Conservation (phyloP, 495 filamentous ascomycete species). For the Bacidia gigantensis region DNA sequence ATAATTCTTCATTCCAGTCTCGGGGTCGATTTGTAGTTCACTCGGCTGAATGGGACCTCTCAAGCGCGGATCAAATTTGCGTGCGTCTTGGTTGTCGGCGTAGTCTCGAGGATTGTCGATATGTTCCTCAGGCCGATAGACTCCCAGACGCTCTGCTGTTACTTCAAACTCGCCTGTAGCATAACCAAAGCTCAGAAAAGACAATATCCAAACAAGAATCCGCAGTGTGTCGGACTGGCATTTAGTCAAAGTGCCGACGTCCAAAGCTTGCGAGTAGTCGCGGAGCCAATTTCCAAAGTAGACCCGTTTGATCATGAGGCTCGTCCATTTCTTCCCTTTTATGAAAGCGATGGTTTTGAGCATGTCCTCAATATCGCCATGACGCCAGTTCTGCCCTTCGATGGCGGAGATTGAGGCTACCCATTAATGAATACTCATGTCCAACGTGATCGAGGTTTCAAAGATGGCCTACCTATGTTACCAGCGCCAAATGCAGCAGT, state of each 20-base stretch:
- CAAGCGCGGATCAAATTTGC: conserved; percentile 70
- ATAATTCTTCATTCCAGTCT: conserved; percentile 97
- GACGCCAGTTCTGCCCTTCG: conserved; percentile 91
- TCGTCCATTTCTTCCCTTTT: conserved; percentile 87
- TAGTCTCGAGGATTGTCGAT: conserved; percentile 87
- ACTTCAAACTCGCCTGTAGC: conserved; percentile 97
- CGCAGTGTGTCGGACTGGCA: conserved; percentile 85
- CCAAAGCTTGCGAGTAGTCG: conserved; percentile 78
- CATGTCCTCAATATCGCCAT: conserved; percentile 95
- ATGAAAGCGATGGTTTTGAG: conserved; percentile 81
- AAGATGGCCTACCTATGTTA: conserved; percentile 29
- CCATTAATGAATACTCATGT: neutral
- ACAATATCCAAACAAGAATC: conserved; percentile 43
- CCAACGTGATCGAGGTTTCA: too few relatives aligned
- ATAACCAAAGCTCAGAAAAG: conserved; percentile 59
- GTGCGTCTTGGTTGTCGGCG: conserved; percentile 75
- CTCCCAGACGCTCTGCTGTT: conserved; percentile 76
- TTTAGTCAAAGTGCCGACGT: conserved; percentile 79
- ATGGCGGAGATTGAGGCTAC: conserved; percentile 75
- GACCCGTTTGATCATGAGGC: conserved; percentile 72
- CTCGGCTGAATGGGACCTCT: conserved; percentile 56
- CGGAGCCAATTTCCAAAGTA: conserved; percentile 82
- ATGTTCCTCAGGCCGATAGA: conserved; percentile 91
- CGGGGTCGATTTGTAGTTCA: conserved; percentile 70
- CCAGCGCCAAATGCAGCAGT: conserved; percentile 81